Conservation (phyloP, 2,329 filamentous ascomycete species). For the Cercospora zeina region DNA sequence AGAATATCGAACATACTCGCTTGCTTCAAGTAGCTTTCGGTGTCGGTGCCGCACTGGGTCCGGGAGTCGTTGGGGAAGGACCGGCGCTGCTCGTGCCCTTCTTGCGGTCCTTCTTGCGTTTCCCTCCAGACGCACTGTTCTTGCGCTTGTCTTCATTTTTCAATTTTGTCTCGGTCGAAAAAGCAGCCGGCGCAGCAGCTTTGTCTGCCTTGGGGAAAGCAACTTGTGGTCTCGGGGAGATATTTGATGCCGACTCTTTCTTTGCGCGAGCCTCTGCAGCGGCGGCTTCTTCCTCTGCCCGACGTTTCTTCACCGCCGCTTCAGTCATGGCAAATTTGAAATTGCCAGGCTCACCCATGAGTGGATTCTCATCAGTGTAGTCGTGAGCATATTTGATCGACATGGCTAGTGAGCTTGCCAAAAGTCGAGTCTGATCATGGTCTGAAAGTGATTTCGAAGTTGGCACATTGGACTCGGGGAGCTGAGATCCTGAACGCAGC, state of each 20-base stretch:
- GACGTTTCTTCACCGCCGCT: conserved; percentile 46
- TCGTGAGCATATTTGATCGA: conserved; percentile 57
- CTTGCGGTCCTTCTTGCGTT: conserved; percentile 27
- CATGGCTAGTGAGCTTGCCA: conserved; percentile 44
- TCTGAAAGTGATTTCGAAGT: conserved; percentile 24
- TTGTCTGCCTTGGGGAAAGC: conserved; percentile 15
- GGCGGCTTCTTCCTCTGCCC: conserved; percentile 41
- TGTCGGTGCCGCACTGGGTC: conserved; percentile 19
- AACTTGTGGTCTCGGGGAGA: conserved; percentile 16
- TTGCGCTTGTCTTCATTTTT: conserved; percentile 25
- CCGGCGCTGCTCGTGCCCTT: conserved; percentile 28
- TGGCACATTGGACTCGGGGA: conserved; percentile 30
- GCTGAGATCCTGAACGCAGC: conserved; percentile 36
- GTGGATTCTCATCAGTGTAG: conserved; percentile 64
- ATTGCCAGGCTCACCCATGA: conserved; percentile 63
- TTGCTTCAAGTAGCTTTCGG: conserved; percentile 5
- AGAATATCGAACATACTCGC: neutral
- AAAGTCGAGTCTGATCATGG: conserved; percentile 32
- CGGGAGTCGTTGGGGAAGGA: conserved; percentile 29
- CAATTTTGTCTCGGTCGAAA: conserved; percentile 28
- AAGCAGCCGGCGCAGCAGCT: conserved; percentile 22
- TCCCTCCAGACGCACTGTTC: conserved; percentile 20
- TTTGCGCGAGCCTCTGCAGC: conserved; percentile 31
- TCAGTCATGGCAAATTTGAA: conserved; percentile 57
- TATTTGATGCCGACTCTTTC: conserved; percentile 23